Evolutionary conservation across 2,329 filamentous ascomycete species (phyloP).

Genomic region (Bisporella sp.): DNA sequence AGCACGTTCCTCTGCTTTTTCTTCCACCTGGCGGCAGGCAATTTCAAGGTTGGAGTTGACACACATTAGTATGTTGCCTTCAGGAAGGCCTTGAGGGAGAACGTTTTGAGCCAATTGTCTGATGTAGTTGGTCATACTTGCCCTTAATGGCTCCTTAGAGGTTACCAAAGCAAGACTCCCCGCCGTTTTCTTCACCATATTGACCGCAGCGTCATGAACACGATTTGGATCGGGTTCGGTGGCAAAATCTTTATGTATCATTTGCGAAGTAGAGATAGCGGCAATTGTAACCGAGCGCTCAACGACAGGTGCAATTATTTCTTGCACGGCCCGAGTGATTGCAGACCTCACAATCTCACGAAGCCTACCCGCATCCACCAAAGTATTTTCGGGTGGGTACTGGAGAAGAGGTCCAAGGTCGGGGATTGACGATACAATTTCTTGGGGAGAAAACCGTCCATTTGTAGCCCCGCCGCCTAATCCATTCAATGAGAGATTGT

Average conservation of each 20-base stretch:
- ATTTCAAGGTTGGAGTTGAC: constrained; percentile 96
- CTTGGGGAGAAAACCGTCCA: constrained; percentile 68
- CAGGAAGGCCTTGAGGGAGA: constrained; percentile 74
- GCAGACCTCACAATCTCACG: constrained; percentile 77
- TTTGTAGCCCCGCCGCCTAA: constrained; percentile 61
- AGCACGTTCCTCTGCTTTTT: constrained; percentile 89
- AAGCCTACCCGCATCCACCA: constrained; percentile 62
- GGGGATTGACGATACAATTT: constrained; percentile 73
- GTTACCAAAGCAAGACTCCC: constrained; percentile 95
- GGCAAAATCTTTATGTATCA: constrained; percentile 93
- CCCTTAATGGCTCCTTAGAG: constrained; percentile 91
- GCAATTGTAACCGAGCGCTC: constrained; percentile 97
- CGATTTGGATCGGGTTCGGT: constrained; percentile 87
- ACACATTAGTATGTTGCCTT: constrained; percentile 96
- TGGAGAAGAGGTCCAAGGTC: constrained; percentile 74
- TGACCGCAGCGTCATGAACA: constrained; percentile 78
- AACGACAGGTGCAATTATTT: constrained; percentile 96
- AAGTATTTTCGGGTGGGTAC: constrained; percentile 74
- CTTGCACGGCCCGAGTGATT: constrained; percentile 82
- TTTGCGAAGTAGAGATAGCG: constrained; percentile 90
- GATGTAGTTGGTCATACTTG: constrained; percentile 97
- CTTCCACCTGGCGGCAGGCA: constrained; percentile 89
- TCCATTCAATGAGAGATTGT: constrained; percentile 71
- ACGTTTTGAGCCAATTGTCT: constrained; percentile 55
- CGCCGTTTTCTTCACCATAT: constrained; percentile 90